Evolutionary conservation across 257 asterid genomes (phyloP), one percentile per base, ranked within the genome.

Genomic region (Penstemon newberryi): DNA sequence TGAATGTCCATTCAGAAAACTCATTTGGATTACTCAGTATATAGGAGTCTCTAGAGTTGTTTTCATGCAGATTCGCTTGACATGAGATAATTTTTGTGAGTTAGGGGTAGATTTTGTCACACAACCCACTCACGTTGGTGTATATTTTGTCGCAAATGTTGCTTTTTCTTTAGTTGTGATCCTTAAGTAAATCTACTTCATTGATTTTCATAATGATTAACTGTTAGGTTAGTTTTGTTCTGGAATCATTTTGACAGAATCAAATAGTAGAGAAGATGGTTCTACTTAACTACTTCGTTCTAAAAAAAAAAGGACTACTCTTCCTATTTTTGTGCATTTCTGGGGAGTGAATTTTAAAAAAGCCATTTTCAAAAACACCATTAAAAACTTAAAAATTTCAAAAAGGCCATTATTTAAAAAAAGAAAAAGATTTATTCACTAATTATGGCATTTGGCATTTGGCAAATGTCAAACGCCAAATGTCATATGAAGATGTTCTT

Each of bases 61-160:
- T 43, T 58, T 70, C 65, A 78, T 60, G 59, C 60, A 65, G 41
- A n/a, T 54, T 41, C 60, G 54, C 61, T 73, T 51, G 10, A 12
- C 10, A 19, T 65, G 42, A 53, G 18, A 49, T 10, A 56, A 47
- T 47, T 41, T 64, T 33, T 60, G 44, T 49, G 63, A 46, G 58
- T 66, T 55, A 45, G 45, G 45, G 43, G 38, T 56, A 25, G 33
- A 25, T 25, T 25, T 25, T 25, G 33, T 25, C 33, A 25, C 33
- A 25, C 33, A 25, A 44, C 10, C 25, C 4, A 25, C 41, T 4
- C 46, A 37, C 46, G 15, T 0, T 36, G 39, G 55, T 47, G 37
- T 53, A 19, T 8, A 41, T 39, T 46, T 47, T n/a, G 39, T 56
- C 19, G 15, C 40, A 60, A 47, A 43, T 25, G 59, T 18, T 57